These are phyloP conservation scores for Nothophytophthora sp. DNA, from an alignment of 352 stramenopile genomes.

Conservation along the genomic window DNA sequence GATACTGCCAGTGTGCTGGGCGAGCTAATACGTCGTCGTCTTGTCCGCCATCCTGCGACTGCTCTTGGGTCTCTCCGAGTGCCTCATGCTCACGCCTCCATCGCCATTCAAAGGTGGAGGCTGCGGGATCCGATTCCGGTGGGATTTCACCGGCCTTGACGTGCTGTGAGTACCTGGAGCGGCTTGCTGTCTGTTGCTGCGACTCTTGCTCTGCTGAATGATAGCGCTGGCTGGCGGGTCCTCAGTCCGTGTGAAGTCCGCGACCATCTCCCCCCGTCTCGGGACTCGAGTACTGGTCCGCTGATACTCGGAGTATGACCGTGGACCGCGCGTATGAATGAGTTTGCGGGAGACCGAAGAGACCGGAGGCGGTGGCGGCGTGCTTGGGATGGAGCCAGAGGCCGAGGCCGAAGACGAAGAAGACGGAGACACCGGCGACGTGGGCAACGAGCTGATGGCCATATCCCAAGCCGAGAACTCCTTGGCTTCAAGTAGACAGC, in stretches of 20 bases:
- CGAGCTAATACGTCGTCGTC: neutral
- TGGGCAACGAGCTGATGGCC: constrained; percentile 10
- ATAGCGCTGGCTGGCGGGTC: neutral
- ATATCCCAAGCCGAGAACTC: constrained; percentile 47
- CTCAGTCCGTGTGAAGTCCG: neutral
- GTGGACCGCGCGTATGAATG: neutral
- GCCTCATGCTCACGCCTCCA: neutral
- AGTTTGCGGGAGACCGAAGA: neutral
- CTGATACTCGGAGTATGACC: constrained; percentile 22
- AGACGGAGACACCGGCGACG: constrained; percentile 1
- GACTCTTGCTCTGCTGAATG: neutral
- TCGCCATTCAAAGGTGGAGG: neutral
- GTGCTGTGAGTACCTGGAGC: too few species aligned
- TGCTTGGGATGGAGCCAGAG: constrained; percentile 1
- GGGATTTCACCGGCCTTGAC: neutral
- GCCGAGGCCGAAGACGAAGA: constrained; percentile 2
- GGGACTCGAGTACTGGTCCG: neutral
- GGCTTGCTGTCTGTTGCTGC: constrained; percentile 5
- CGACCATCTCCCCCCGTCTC: constrained; percentile 5
- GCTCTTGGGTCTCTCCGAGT: constrained; percentile 10
- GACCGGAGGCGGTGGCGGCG: constrained; percentile 6
- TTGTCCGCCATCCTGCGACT: neutral
- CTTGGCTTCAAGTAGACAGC: constrained; percentile 50
- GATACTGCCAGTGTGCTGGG: too few species aligned
- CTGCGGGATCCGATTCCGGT: neutral